phyloP scores from a whole-genome alignment of 257 asterid species.

The Apocynum venetum region DNA sequence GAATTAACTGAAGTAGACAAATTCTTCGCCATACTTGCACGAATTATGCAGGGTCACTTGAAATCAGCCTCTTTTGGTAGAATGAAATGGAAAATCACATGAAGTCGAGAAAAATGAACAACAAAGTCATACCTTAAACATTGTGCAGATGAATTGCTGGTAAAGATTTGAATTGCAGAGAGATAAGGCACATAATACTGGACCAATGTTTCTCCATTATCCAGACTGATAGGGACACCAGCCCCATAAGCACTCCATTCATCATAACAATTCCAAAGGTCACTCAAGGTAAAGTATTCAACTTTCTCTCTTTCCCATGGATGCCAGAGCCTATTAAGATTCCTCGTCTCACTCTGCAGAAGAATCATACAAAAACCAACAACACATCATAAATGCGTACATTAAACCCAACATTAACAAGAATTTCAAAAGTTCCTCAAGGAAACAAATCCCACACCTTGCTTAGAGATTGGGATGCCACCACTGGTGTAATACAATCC shows the following conservation, averaged over 20 bases:
- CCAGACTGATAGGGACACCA: constrained; percentile 73
- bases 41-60: not conserved
- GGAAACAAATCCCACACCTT: constrained; percentile 26
- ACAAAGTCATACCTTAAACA: constrained; percentile 53
- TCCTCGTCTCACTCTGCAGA: constrained; percentile 66
- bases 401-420: not conserved
- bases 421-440: not conserved
- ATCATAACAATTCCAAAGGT: constrained; percentile 80
- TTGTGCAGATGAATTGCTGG: constrained; percentile 62
- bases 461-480: constrained; percentile 37
- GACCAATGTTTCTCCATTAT: constrained; percentile 57
- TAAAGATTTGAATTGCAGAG: constrained; percentile 93
- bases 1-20: not conserved
- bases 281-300: constrained; percentile 74
- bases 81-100: not conserved
- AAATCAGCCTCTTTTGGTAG: not conserved
- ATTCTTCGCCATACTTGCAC: not conserved
- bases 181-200: constrained; percentile 93
- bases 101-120: not conserved
- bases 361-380: not conserved
- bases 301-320: constrained; percentile 89
- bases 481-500: constrained; percentile 42
- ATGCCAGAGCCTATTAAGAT: constrained; percentile 88
- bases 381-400: not conserved
- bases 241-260: constrained; percentile 97